Base-by-base conservation (phyloP, 2,329 filamentous ascomycete species). In the Xylaria sp. region DNA sequence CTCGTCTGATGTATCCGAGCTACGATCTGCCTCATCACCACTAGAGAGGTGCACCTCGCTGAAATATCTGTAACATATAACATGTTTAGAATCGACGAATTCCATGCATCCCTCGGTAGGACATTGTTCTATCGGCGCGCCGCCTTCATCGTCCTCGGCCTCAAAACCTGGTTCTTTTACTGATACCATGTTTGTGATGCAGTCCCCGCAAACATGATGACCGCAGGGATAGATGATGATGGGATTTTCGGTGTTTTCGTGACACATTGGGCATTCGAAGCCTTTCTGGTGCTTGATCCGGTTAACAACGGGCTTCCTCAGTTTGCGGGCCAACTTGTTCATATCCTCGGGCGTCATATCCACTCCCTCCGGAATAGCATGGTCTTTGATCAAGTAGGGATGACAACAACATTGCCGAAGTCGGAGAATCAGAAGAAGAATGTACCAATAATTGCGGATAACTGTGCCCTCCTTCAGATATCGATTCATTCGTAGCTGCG, bases 341-440 rank as follows among this genome's bases (percentile, higher is more conserved):
- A 79, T 79, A 8, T 77, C 73, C 3, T 76, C 69, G 1, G 70
- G 52, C 10, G 70, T 70, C 13, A 77, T 68, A 30, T 74, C 56
- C 9, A 72, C 60, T 1, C 75, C 76, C 1, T 77, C 73, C 5
- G 77, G 77, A 15, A 79, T 75, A 6, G 71, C 71, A 30, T 75
- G 70, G 15, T 77, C 86, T 12, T 85, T 81, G 32, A 88, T 88
- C 60, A 92, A 87, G 75, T 94, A 89, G 1, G 92, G 92, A 77
- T 96, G 93, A 73, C 92, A 94, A 75, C 91, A 94, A 25, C 90
- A 90, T 79, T 96, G 93, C 20, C 93, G 89, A n/a, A 96, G 85
- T 28, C 93, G 90, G 52, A 96, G 84, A 50, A 96, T 84, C 20
- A 97, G 83, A 9, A 97, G 91, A 25, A 97, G 83, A 50, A 97